Percentiles rank a stretch among this genome's conserved stretches.
These are phyloP conservation scores for Chimonanthus praecox DNA, from an alignment of 164 flowering plant species.

Conservation along the genomic window DNA sequence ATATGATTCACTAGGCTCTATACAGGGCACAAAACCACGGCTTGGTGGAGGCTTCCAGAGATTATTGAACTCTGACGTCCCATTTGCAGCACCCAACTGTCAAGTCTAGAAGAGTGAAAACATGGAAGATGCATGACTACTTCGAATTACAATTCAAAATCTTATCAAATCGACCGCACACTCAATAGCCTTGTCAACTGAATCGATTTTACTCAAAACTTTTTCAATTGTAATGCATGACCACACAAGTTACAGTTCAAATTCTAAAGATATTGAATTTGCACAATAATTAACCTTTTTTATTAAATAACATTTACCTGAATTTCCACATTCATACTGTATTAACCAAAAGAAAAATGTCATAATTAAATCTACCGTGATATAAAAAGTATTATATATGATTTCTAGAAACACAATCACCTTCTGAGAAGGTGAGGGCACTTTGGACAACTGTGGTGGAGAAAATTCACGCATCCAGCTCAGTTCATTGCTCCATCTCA, in stretches of 20 bases:
- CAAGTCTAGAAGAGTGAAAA: slow-evolving; percentile 91
- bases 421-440: slow-evolving; percentile 51
- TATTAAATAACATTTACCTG: neutral
- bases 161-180: neutral
- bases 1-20: slow-evolving; percentile 51
- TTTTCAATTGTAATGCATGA: no score
- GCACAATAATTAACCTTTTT: no score
- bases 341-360: neutral
- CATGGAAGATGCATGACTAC: slow-evolving; percentile 66
- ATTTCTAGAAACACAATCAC: slow-evolving; percentile 29
- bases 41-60: slow-evolving; percentile 87
- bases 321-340: neutral
- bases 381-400: neutral
- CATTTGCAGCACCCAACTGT: slow-evolving; percentile 68
- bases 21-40: slow-evolving; percentile 66
- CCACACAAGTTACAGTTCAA: no score
- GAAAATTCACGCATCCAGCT: slow-evolving; percentile 25
- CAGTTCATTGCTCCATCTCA: slow-evolving; percentile 19
- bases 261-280: no score
- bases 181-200: neutral
- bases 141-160: slow-evolving; percentile 10
- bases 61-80: slow-evolving; percentile 39
- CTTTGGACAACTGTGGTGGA: slow-evolving; percentile 41
- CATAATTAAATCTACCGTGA: neutral
- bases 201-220: neutral